Evolutionary conservation across 352 stramenopile species (phyloP), one percentile per base, ranked within the genome.

Genomic region (Phytophthora tubulina): DNA sequence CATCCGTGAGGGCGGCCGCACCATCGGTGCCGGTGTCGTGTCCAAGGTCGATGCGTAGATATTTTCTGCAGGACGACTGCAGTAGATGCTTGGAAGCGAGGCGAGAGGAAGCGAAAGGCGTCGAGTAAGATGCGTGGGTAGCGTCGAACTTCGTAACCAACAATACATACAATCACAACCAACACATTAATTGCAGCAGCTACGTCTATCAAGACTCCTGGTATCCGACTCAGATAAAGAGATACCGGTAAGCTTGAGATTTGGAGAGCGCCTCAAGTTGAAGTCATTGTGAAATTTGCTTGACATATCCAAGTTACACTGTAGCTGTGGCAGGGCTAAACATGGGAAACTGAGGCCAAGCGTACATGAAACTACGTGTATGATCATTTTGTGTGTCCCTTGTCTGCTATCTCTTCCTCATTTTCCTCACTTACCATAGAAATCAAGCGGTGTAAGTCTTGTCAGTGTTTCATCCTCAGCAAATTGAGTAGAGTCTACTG

Each of bases 1-100:
- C 49, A 97, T 99, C 76, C 89, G 96, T 65, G 97, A 99, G 74
- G 97, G 97, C 70, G 96, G 97, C 61, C 86, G 94, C 67, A 99
- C 97, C 46, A 96, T 99, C 65, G 97, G 96, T 67, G 97, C 96
- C 56, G 97, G 97, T 65, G 93, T 99, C 51, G 84, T 99, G 5
- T 94, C 90, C 69, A 98, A 98, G 79, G 82, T 99, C 50, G 57
- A 91, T 70, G 58, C 85, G 51, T 98, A 95, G 54, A 67, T 76
- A 68, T 59, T 66, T 75, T 73, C 58, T 63, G 56, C 42, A 72
- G 56, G 54, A 36, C 44, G 27, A 56, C 48, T 70, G 54, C 64
- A 70, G 63, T 69, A 73, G 63, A 73, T 70, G 45, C 56, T 36
- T 56, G 62, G 63, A 38, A 56, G 31, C 55, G 53, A 58, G 38